A percentile compares a stretch with the other conserved stretches of the same genome.
These are phyloP conservation scores for Penicillium digitatum DNA, from an alignment of 2,329 filamentous ascomycete genomes.

Conservation along the genomic window DNA sequence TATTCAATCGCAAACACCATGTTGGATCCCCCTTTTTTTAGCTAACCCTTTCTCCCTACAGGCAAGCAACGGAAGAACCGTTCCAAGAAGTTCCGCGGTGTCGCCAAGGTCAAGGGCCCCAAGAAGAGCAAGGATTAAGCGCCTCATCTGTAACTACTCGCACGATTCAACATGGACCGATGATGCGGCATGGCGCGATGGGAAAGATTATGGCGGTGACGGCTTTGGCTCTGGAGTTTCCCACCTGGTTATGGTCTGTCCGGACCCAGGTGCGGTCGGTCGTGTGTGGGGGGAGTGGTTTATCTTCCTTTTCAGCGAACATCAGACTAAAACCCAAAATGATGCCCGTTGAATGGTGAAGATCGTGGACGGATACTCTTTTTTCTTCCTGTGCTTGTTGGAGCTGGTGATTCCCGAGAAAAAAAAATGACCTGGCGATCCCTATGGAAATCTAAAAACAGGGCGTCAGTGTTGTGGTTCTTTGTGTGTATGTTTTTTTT, in stretches of 20 bases:
- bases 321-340: conserved; percentile 15
- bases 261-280: conserved; percentile 8
- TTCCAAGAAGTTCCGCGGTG: conserved; percentile 96
- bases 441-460: conserved; percentile 10
- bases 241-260: conserved; percentile 13
- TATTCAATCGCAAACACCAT: background rate
- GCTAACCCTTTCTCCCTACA: conserved; percentile 46
- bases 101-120: conserved; percentile 95
- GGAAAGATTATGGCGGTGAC: conserved; percentile 26
- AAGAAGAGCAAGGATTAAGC: conserved; percentile 86
- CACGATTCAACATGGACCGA: conserved; percentile 21
- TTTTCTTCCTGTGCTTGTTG: conserved; percentile 12
- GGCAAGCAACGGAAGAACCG: conserved; percentile 99
- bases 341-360: conserved; percentile 14
- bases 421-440: conserved; percentile 19
- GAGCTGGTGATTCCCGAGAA: conserved; percentile 8
- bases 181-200: conserved; percentile 16
- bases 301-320: conserved; percentile 14
- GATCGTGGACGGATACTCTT: conserved; percentile 12
- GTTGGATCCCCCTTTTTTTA: too few species aligned
- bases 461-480: conserved; percentile 25
- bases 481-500: conserved; percentile 19
- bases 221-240: conserved; percentile 21
- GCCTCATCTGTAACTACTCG: conserved; percentile 20
- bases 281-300: conserved; percentile 12